These are phyloP conservation scores for Hortaea sp. DNA, from an alignment of 2,329 filamentous ascomycete species.

Conservation along the genomic window DNA sequence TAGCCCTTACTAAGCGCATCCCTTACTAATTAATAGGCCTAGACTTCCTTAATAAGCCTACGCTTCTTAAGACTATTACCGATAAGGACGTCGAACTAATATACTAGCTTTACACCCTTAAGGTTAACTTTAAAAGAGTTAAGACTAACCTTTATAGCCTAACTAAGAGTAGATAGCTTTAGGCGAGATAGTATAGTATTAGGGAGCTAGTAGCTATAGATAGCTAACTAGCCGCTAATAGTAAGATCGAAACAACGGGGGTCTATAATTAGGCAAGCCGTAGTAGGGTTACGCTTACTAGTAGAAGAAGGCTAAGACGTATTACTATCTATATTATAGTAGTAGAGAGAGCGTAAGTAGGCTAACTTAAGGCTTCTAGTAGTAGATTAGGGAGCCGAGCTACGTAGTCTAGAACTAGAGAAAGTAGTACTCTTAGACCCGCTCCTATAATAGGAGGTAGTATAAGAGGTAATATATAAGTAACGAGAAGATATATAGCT, in stretches of 20 bases:
- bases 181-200: constrained; percentile 17
- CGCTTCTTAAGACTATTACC: constrained; percentile 54
- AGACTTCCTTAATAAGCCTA: constrained; percentile 64
- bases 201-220: constrained; percentile 13
- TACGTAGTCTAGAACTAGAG: constrained; percentile 4
- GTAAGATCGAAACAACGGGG: constrained; percentile 20
- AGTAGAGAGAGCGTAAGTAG: neutral
- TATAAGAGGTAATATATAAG: no score
- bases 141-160: constrained; percentile 36
- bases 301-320: neutral
- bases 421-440: constrained; percentile 7
- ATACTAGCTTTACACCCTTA: constrained; percentile 53
- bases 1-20: constrained; percentile 45
- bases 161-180: constrained; percentile 31
- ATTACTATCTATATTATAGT: constrained; percentile 4
- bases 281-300: constrained; percentile 4
- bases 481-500: no score
- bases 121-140: constrained; percentile 67
- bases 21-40: constrained; percentile 56
- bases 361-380: constrained; percentile 9
- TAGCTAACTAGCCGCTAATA: constrained; percentile 17
- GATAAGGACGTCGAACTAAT: constrained; percentile 70
- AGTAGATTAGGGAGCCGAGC: constrained; percentile 11
- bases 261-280: neutral
- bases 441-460: no score